Conservation (phyloP, 352 stramenopile species). For the Phytophthora tubulina region DNA sequence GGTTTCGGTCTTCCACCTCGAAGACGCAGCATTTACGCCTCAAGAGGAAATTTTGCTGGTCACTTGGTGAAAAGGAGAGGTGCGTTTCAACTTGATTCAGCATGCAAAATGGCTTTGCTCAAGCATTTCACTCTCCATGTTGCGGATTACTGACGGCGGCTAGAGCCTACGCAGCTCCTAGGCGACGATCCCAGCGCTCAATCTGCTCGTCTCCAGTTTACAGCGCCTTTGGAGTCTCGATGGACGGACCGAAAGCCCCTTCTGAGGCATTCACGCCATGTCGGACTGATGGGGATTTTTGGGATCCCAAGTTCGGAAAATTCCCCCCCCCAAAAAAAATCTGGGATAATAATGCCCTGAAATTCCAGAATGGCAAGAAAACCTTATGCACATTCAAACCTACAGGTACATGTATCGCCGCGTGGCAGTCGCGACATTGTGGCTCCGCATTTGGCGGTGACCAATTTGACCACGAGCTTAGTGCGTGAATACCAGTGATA, state of each 20-base stretch:
- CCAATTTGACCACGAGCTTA: constrained; percentile 13
- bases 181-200: constrained; percentile 10
- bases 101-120: constrained; percentile 30
- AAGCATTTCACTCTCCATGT: constrained; percentile 17
- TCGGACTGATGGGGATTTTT: constrained; percentile 8
- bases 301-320: neutral
- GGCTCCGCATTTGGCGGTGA: too few species aligned
- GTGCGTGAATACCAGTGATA: constrained; percentile 3
- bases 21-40: neutral
- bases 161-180: neutral
- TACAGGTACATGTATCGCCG: neutral
- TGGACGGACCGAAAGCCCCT: constrained; percentile 27
- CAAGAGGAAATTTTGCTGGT: neutral
- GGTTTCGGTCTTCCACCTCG: too few species aligned
- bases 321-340: too few species aligned
- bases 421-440: neutral
- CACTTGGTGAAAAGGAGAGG: constrained; percentile 1
- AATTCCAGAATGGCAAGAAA: too few species aligned
- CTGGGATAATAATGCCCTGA: too few species aligned
- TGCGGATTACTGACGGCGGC: constrained; percentile 22
- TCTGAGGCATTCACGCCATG: constrained; percentile 14
- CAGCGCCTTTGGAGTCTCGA: constrained; percentile 16
- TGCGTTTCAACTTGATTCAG: constrained; percentile 3
- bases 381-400: neutral
- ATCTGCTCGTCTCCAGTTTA: constrained; percentile 19